Conservation (phyloP, 331 rosid species). For the Cucumis variabilis region DNA sequence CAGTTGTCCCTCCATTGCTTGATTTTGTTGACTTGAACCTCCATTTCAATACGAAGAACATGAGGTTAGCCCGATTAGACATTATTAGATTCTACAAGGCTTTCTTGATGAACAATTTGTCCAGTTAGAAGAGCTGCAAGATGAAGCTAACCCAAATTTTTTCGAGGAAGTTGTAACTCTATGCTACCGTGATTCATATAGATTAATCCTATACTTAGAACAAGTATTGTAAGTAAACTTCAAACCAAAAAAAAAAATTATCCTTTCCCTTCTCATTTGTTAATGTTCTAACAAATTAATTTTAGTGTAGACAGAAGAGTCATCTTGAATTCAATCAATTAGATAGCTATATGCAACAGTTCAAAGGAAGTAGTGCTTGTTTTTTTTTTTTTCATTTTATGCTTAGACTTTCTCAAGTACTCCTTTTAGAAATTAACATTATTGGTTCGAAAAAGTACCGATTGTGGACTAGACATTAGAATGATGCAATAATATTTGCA, state of each 20-base stretch:
- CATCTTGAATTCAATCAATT: conserved; percentile 70
- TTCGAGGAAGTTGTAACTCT: conserved; percentile 88
- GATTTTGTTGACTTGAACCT: no score
- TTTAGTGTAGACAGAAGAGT: conserved; percentile 58
- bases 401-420: no score
- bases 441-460: no score
- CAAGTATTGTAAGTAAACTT: conserved; percentile 63
- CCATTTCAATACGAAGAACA: no score
- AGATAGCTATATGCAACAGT: conserved; percentile 79
- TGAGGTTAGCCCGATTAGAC: background rate
- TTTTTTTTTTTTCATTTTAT: no score
- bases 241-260: background rate
- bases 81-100: conserved; percentile 51
- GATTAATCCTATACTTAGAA: conserved; percentile 69
- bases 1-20: no score
- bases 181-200: conserved; percentile 75
- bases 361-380: no score
- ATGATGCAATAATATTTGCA: no score
- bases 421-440: no score
- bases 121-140: conserved; percentile 85
- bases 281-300: background rate
- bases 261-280: background rate
- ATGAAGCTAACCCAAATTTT: conserved; percentile 87
- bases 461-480: no score
- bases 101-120: conserved; percentile 85